Evolutionary conservation across 2,329 filamentous ascomycete species (phyloP), one percentile per base, ranked within the genome.

Genomic region (Gaeumannomyces tritici): DNA sequence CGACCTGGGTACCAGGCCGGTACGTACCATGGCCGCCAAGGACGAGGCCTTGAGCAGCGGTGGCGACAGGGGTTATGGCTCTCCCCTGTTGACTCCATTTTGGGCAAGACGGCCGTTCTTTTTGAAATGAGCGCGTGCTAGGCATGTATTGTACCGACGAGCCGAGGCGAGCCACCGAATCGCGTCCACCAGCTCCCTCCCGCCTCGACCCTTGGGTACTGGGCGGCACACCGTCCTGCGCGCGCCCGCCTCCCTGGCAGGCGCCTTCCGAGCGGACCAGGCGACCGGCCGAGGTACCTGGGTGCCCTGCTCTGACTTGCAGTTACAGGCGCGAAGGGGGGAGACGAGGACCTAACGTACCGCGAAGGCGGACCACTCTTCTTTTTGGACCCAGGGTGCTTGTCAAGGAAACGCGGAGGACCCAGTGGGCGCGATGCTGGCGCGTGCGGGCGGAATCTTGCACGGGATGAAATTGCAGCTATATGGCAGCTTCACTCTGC

Each of bases 131-230:
- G 42, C 21, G 42, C 42, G 42, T 51, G 42, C 42, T n/a, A 24
- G 42, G 42, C 42, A 51, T 51, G 42, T 51, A 24, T 51, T n/a
- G 33, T 26, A 60, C n/a, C 35, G 21, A 35, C 58, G 58, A 27
- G 18, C 31, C 27, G 35, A 51, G 35, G 42, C 13, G 58, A 60
- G 57, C 57, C 58, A 60, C 58, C 58, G 58, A 60, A 60, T 47
- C 58, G 58, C 58, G 58, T 60, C 58, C 58, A 60, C 58, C n/a
- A 35, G 21, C 42, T 51, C 42, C n/a, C 42, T 15, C 31, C 42
- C 42, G 6, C 42, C 42, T 51, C 18, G 42, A 51, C n/a, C 42
- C 42, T 51, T 51, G 42, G 42, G 42, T n/a, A 24, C 21, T 51
- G 21, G 18, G 42, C 5, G 42, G n/a, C 24, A 24, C 42, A n/a